A percentile compares a stretch with the other conserved stretches of the same genome.
Conservation (phyloP, 805 yeast species). For the Kodamaea fukazawae region DNA sequence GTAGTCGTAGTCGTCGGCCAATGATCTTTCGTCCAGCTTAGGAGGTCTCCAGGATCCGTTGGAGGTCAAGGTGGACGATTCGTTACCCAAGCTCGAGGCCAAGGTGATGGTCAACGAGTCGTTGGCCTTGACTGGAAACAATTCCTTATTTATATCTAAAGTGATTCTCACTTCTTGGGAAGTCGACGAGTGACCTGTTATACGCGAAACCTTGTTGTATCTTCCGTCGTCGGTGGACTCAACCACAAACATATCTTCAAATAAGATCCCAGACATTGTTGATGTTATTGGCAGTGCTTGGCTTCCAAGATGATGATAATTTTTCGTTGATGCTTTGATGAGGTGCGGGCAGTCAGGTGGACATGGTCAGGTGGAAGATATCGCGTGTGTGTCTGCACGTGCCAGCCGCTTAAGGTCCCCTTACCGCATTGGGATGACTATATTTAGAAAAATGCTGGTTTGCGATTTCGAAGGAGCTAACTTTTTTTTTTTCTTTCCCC, state of each 20-base stretch:
- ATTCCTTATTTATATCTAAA: slow-evolving; percentile 85
- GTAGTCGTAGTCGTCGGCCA: slow-evolving; percentile 96
- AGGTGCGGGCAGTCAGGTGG: neutral
- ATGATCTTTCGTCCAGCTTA: slow-evolving; percentile 73
- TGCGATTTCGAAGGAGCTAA: neutral
- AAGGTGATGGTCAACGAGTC: slow-evolving; percentile 83
- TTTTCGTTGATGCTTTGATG: slow-evolving; percentile 1
- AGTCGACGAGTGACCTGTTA: slow-evolving; percentile 84
- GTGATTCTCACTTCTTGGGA: slow-evolving; percentile 77
- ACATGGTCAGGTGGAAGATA: neutral
- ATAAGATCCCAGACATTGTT: slow-evolving; percentile 59
- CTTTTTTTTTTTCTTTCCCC: slow-evolving; percentile 3
- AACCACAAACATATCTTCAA: slow-evolving; percentile 89
- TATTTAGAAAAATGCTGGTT: slow-evolving; percentile 4
- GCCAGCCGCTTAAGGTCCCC: neutral
- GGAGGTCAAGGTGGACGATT: slow-evolving; percentile 42
- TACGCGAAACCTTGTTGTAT: slow-evolving; percentile 87
- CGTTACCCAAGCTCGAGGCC: slow-evolving; percentile 68
- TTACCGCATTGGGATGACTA: neutral
- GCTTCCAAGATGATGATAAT: neutral
- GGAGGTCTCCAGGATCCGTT: slow-evolving; percentile 83
- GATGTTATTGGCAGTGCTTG: too few relatives aligned
- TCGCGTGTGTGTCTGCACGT: neutral
- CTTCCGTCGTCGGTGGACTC: slow-evolving; percentile 83
- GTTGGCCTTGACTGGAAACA: slow-evolving; percentile 76